A percentile compares a stretch with the other conserved stretches of the same genome.
Evolutionary conservation across 192 early-diverging fungal species (phyloP).

Genomic region (Coemansia sp.): DNA sequence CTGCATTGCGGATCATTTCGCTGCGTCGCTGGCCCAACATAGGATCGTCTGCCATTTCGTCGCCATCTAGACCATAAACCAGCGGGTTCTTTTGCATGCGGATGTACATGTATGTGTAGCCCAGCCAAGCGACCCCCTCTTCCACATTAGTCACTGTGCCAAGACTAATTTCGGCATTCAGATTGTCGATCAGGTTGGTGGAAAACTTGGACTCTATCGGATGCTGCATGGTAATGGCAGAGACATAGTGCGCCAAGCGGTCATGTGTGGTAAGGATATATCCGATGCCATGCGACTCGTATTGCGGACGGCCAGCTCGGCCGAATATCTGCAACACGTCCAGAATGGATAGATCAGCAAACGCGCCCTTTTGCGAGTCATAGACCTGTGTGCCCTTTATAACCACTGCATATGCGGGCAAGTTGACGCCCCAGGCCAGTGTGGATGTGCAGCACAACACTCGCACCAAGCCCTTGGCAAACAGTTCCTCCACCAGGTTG

Average conservation of each 20-base stretch:
- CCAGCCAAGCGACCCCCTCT: conserved; percentile 95
- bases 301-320: conserved; percentile 92
- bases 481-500: conserved; percentile 80
- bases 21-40: conserved; percentile 72
- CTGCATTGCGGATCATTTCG: conserved; percentile 78
- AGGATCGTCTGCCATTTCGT: conserved; percentile 76
- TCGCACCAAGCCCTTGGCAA: conserved; percentile 75
- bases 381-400: conserved; percentile 99
- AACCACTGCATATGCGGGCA: conserved; percentile 96
- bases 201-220: conserved; percentile 96
- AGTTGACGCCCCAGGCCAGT: conserved; percentile 98
- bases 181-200: conserved; percentile 81
- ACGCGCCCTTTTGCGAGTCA: conserved; percentile 87
- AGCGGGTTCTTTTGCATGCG: conserved; percentile 96
- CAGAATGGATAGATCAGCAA: conserved; percentile 91
- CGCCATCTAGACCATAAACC: conserved; percentile 84
- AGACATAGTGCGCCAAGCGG: conserved; percentile 89
- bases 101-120: conserved; percentile 95
- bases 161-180: conserved; percentile 95
- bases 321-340: conserved; percentile 99
- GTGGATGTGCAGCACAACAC: conserved; percentile 97
- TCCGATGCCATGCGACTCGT: conserved; percentile 90
- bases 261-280: conserved; percentile 94
- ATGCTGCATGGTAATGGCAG: conserved; percentile 91
- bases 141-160: conserved; percentile 94